phyloP scores from a whole-genome alignment of 129 eudicot genomes.

The Helianthus tuberosus region DNA sequence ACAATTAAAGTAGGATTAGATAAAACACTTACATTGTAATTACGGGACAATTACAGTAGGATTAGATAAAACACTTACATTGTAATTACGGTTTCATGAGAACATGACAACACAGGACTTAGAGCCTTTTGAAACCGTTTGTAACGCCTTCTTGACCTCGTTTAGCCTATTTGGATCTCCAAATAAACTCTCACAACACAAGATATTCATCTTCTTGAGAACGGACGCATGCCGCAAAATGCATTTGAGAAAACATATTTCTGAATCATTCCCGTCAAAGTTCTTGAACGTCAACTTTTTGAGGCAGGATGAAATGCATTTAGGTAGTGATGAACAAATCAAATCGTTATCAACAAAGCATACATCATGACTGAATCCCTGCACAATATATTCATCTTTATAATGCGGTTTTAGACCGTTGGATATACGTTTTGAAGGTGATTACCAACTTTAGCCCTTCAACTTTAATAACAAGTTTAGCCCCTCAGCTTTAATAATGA shows the following conservation, averaged over 20 bases:
- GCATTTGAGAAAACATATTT: conserved; percentile 45
- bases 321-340: conserved; percentile 36
- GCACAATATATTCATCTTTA: conserved; percentile 13
- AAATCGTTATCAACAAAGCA: conserved; percentile 35
- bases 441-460: background rate
- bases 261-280: conserved; percentile 46
- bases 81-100: conserved; percentile 30
- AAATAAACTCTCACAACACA: conserved; percentile 32
- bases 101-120: conserved; percentile 34
- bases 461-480: no score
- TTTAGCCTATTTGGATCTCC: conserved; percentile 33
- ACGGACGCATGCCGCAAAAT: conserved; percentile 47
- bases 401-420: background rate
- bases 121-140: conserved; percentile 32
- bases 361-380: conserved; percentile 47
- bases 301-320: conserved; percentile 44
- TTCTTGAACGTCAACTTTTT: conserved; percentile 46
- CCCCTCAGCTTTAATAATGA: no score
- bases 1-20: background rate
- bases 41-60: background rate
- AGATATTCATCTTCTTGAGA: conserved; percentile 47
- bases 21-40: conserved; percentile 31
- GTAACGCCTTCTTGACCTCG: conserved; percentile 35
- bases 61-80: conserved; percentile 30
- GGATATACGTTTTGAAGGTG: background rate